Conservation (phyloP, 2,329 filamentous ascomycete genomes). For the Dryadomyces quercivorus region DNA sequence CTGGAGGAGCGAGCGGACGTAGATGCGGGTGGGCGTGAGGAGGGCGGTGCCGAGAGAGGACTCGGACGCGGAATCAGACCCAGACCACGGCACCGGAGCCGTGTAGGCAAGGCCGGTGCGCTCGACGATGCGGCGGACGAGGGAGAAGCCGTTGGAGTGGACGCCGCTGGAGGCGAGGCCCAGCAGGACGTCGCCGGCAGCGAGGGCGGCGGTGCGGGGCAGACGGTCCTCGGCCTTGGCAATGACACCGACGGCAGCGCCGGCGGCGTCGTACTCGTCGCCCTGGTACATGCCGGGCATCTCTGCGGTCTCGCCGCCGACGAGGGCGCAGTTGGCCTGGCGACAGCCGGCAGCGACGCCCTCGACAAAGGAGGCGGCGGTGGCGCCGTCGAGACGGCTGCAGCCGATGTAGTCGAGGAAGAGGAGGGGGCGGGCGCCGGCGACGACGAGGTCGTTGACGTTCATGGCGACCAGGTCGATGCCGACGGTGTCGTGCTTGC, state of each 20-base stretch:
- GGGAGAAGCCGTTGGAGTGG: constrained; percentile 94
- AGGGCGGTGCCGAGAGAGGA: constrained; percentile 59
- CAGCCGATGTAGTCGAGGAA: constrained; percentile 98
- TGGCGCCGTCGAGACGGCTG: constrained; percentile 68
- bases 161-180: constrained; percentile 77
- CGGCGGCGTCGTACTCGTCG: constrained; percentile 87
- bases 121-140: constrained; percentile 83
- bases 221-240: constrained; percentile 50
- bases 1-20: constrained; percentile 69
- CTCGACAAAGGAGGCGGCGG: constrained; percentile 75
- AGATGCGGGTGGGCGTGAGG: constrained; percentile 84
- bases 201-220: constrained; percentile 66
- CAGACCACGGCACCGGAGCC: constrained; percentile 58
- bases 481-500: constrained; percentile 87
- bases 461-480: constrained; percentile 99
- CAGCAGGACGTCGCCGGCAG: constrained; percentile 69
- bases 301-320: constrained; percentile 96
- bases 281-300: constrained; percentile 92
- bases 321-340: constrained; percentile 73
- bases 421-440: constrained; percentile 87
- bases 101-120: constrained; percentile 58
- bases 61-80: constrained; percentile 18
- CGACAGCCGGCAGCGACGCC: constrained; percentile 83
- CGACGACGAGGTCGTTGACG: constrained; percentile 93
- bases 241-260: constrained; percentile 80